A percentile compares a stretch with the other conserved stretches of the same genome.
Evolutionary conservation across 306 rosid genomes (phyloP).

Genomic region (Malus orientalis): DNA sequence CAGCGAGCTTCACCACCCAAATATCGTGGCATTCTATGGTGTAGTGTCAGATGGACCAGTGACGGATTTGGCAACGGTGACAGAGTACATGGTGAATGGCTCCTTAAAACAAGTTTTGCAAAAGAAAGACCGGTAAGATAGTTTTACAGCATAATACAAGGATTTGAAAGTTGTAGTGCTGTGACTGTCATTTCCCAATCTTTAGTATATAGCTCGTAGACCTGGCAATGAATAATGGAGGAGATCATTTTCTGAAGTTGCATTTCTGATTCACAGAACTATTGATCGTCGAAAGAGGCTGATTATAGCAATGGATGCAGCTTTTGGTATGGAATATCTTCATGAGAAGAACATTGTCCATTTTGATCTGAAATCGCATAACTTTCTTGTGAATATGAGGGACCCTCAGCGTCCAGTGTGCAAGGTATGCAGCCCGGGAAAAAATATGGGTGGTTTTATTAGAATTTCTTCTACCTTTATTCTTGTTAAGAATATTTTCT

Average conservation of each 20-base stretch:
- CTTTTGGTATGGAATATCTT: constrained; percentile 31
- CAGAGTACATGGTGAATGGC: constrained; percentile 34
- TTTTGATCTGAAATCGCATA: constrained; percentile 34
- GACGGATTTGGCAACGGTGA: constrained; percentile 24
- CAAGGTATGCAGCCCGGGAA: constrained; percentile 9
- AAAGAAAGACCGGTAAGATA: constrained; percentile 22
- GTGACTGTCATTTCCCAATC: not conserved
- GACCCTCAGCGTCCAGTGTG: constrained; percentile 28
- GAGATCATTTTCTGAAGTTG: not conserved
- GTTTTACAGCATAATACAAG: not conserved
- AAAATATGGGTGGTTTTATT: not conserved
- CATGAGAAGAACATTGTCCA: constrained; percentile 29
- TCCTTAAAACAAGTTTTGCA: constrained; percentile 26
- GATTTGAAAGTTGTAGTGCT: not conserved
- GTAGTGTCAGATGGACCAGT: constrained; percentile 24
- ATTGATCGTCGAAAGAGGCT: constrained; percentile 30
- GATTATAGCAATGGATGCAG: constrained; percentile 27
- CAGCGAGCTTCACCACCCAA: constrained; percentile 29
- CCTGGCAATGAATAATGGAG: not conserved
- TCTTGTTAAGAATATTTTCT: not conserved
- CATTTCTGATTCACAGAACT: constrained; percentile 7
- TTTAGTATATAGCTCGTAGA: not conserved
- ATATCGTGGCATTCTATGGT: constrained; percentile 28
- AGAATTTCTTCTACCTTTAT: not conserved
- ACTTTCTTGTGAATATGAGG: constrained; percentile 30